phyloP scores from a whole-genome alignment of 306 rosid species.

The Geum urbanum region DNA sequence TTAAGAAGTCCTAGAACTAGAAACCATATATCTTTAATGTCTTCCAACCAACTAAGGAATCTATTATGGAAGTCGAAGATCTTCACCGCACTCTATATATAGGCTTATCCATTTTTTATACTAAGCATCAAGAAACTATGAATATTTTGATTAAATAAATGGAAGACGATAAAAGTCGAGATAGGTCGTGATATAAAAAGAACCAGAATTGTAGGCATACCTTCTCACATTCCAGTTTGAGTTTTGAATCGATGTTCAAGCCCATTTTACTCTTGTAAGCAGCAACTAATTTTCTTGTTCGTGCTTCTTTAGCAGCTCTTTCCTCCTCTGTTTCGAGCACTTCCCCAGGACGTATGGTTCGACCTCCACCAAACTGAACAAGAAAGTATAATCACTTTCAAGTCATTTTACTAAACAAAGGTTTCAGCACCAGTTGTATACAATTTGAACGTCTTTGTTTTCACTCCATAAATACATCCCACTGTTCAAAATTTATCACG shows the following conservation, averaged over 20 bases:
- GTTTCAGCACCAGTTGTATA: background rate
- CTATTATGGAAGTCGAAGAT: background rate
- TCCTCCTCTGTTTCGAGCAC: conserved; percentile 77
- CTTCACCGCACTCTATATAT: background rate
- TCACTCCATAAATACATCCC: background rate
- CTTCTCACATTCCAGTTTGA: conserved; percentile 72
- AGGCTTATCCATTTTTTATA: background rate
- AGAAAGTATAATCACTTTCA: background rate
- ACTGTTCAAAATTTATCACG: background rate
- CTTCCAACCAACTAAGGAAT: background rate
- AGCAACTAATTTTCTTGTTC: conserved; percentile 59
- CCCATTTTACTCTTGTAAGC: conserved; percentile 66
- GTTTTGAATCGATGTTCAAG: conserved; percentile 54
- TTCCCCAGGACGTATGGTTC: conserved; percentile 64
- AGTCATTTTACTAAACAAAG: background rate
- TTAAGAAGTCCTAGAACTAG: background rate
- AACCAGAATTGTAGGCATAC: conserved; percentile 33
- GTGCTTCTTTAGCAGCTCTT: conserved; percentile 67
- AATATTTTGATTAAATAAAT: too few species aligned
- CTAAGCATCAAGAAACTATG: too few species aligned
- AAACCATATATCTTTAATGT: background rate
- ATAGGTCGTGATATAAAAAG: background rate
- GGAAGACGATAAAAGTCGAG: background rate
- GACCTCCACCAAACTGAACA: conserved; percentile 86
- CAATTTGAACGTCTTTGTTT: background rate